These are phyloP conservation scores for Aspergillus ellipticus DNA, from an alignment of 495 filamentous ascomycete species.

Conservation along the genomic window DNA sequence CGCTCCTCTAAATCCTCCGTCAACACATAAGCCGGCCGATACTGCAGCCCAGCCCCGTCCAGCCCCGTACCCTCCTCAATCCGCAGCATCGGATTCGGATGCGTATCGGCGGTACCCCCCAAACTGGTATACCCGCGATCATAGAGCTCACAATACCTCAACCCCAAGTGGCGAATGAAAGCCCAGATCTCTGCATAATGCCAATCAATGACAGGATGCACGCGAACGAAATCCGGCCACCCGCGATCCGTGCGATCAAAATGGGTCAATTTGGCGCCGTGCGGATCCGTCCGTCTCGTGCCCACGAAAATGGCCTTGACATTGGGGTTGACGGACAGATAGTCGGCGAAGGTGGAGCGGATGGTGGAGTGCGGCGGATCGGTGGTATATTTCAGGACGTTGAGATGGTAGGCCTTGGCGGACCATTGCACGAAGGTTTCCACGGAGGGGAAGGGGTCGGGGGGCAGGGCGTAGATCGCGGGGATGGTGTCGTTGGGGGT, in stretches of 20 bases:
- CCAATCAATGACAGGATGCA: conserved; percentile 97
- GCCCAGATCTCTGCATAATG: conserved; percentile 94
- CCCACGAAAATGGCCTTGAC: conserved; percentile 90
- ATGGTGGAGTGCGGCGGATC: conserved; percentile 50
- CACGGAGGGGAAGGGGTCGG: conserved; percentile 77
- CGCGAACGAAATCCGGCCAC: conserved; percentile 89
- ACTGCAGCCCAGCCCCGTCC: conserved; percentile 37
- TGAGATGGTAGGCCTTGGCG: conserved; percentile 64
- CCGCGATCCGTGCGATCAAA: conserved; percentile 85
- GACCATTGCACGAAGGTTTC: conserved; percentile 75
- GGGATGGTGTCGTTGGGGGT: conserved; percentile 48
- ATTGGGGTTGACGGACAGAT: conserved; percentile 55
- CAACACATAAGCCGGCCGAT: conserved; percentile 83
- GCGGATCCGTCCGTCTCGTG: conserved; percentile 87
- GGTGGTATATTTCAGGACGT: conserved; percentile 71
- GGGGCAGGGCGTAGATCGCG: conserved; percentile 82
- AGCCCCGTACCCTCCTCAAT: conserved; percentile 19
- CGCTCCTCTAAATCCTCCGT: conserved; percentile 81
- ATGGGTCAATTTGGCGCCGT: conserved; percentile 69
- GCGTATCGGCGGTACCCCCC: conserved; percentile 84
- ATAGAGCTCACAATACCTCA: conserved; percentile 83
- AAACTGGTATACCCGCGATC: conserved; percentile 82
- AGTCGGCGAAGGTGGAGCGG: conserved; percentile 65
- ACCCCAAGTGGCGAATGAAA: conserved; percentile 74
- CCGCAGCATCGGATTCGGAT: conserved; percentile 77